phyloP scores from a whole-genome alignment of 2,329 filamentous ascomycete genomes.

The Trichoderma pleuroti region DNA sequence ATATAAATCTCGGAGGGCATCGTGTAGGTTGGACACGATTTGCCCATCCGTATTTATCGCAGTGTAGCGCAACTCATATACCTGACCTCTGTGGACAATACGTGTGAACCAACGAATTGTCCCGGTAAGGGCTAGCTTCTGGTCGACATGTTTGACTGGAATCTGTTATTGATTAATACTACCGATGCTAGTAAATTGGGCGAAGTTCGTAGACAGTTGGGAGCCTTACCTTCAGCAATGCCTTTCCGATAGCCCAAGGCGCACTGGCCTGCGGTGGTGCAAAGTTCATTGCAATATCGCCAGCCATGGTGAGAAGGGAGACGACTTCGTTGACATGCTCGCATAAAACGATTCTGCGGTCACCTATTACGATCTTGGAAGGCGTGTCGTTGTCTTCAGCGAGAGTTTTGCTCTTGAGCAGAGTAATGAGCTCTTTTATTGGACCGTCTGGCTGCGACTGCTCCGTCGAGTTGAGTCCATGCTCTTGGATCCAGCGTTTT shows the following conservation, averaged over 20 bases:
- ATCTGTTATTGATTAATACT: neutral
- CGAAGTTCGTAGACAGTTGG: too few species aligned
- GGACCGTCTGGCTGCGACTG: neutral
- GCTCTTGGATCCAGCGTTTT: neutral
- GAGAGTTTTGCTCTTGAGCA: neutral
- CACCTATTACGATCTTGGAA: neutral
- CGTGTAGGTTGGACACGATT: neutral
- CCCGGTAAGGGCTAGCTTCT: constrained; percentile 10
- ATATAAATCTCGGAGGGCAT: constrained; percentile 1
- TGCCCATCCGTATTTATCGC: neutral
- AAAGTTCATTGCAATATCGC: constrained; percentile 1
- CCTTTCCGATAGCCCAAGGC: constrained; percentile 13
- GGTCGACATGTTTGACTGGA: constrained; percentile 1
- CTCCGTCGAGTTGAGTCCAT: neutral
- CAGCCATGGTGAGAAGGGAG: constrained; percentile 6
- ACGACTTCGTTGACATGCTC: neutral
- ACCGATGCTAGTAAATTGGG: neutral
- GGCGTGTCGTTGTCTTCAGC: neutral
- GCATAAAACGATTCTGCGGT: neutral
- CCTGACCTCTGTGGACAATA: constrained; percentile 3
- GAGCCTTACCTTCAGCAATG: neutral
- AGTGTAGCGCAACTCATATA: constrained; percentile 1
- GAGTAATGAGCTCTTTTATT: neutral
- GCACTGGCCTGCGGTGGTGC: constrained; percentile 4
- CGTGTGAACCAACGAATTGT: constrained; percentile 3